Evolutionary conservation across 208 protist genomes (phyloP).

Genomic region (Trypanosoma cruzi): DNA sequence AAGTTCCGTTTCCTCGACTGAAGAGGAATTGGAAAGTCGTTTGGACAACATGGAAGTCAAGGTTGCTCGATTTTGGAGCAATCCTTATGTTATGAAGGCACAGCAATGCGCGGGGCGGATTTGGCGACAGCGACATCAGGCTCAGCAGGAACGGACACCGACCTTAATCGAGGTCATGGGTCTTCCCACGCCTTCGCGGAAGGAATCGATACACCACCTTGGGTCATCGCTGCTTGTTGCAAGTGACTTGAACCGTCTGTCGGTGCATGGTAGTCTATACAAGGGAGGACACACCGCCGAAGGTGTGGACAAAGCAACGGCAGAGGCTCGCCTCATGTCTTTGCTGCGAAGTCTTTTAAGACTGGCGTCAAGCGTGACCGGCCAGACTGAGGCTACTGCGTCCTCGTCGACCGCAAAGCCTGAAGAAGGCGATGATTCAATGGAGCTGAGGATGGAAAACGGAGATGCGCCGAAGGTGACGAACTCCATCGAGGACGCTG

Average conservation of each 20-base stretch:
- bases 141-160: neutral
- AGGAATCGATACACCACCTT: neutral
- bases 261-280: neutral
- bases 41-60: constrained; percentile 56
- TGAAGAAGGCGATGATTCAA: neutral
- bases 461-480: too few relatives aligned
- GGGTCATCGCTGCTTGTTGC: neutral
- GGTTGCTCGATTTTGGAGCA: constrained; percentile 70
- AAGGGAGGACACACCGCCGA: neutral
- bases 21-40: constrained; percentile 6
- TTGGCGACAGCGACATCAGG: constrained; percentile 11
- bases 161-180: neutral
- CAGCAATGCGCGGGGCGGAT: constrained; percentile 29
- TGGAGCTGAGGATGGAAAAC: too few relatives aligned
- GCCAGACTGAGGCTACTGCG: neutral
- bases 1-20: neutral
- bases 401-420: neutral
- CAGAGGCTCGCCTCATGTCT: constrained; percentile 9
- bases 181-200: neutral
- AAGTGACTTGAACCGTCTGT: neutral
- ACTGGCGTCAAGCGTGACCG: neutral
- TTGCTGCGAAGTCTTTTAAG: constrained; percentile 14
- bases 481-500: too few relatives aligned
- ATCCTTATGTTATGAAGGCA: constrained; percentile 72
- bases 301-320: neutral